Base-by-base conservation (phyloP, 2,329 filamentous ascomycete species). In the Hysterium pulicare region DNA sequence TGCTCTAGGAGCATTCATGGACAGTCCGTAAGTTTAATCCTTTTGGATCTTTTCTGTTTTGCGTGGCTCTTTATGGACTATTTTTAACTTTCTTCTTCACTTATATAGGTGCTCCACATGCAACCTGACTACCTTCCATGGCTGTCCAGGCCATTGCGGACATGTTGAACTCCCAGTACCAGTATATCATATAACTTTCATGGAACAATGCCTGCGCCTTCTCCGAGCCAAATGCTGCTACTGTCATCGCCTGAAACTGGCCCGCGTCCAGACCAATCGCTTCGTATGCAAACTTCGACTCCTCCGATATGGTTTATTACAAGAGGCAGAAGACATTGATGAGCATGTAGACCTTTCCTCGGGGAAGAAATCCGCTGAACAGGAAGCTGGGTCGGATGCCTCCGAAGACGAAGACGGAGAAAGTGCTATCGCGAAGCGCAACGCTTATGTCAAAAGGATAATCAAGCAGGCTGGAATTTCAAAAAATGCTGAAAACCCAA, bases 101-200 rank as follows among this genome's bases (percentile, higher is more conserved):
- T 43, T 21, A 13, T 6, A 7, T 24, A 95, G 89, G 62, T 98
- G 93, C 72, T 79, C 89, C 57, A 98, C 93, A 66, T 98, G 93
- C 71, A 88, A 91, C 54, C 78, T 95, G 53, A 86, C 84, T 59
- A 84, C 83, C 48, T 79, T 83, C 61, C 81, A 50, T 17, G 63
- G 81, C 56, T 98, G 94, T 65, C 89, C 91, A 5, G 94, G 94
- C 44, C 94, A 98, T 72, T 81, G 86, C 46, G 94, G 93, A 40
- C 93, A 98, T 63, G 95, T 98, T 65, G 89, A 96, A 57, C 82
- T 98, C 10, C 90, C 93, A 11, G 85, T 90, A 10, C 88, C 87
- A 35, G 87, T 96, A 40, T 98, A 97, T 66, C 91, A 98, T 67
- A 88, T 91, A n/a, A 86, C 90, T 2, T 97, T 96, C 61, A 86